Evolutionary conservation across 768 basidiomycete species (phyloP), one percentile per base, ranked within the genome.

Genomic region (Phaeolepiota aurea): DNA sequence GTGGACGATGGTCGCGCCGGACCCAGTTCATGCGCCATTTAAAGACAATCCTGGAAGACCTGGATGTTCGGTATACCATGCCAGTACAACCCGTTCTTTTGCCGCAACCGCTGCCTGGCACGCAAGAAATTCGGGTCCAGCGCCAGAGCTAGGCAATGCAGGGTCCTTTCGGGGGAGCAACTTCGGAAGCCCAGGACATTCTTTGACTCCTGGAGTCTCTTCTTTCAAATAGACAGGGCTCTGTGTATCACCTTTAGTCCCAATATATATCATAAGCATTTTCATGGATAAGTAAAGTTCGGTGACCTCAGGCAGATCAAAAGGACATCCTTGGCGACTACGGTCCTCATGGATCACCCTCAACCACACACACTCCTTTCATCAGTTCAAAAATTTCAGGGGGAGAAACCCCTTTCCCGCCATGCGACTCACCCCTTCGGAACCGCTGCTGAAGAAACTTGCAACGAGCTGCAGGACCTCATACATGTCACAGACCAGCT

Each of bases 11-110:
- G 85, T 66, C 64, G 5, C 78, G 85, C 34, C 78, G 86, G 46
- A 87, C 76, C 9, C 65, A 61, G 16, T 84, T 88, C 57, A 87
- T 88, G 86, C 74, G 79, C 28, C 58, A 81, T 49, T 66, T 89
- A 35, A 87, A 84, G 61, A 72, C 63, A 3, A 54, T 79, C 11
- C 62, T 87, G 39, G 85, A 87, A 56, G 84, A 86, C 21, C 73
- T 89, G 37, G 82, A 85, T 50, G 61, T 89, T 42, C 64, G 64
- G 20, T 89, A 88, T 54, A 71, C 66, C 2, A 65, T 82, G 65
- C 86, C 86, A 21, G 58, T 83, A 37, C 87, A 88, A 54, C 86
- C 87, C 0, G 65, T 88, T 16, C 46, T 84, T 5, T 40, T 85
- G 18, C 78, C 69, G 3, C 57, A 37, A 40, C 44, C 43, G 16